Base-by-base conservation (phyloP, 805 yeast species). In the Phaffomyces antillensis region DNA sequence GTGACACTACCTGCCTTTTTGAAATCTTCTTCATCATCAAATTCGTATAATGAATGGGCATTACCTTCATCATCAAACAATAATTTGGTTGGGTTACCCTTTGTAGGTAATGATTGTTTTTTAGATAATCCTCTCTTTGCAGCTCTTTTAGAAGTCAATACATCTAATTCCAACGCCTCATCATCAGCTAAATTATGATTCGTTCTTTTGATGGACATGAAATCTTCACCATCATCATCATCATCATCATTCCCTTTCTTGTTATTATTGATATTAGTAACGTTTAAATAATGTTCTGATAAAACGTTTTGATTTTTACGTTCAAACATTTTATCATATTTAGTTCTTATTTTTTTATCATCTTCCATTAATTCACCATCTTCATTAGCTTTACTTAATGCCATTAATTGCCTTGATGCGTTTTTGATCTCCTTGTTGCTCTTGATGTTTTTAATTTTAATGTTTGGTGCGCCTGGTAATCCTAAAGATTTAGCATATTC, bases 311-410 rank as follows among this genome's bases (percentile, higher is more conserved):
- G 98, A 63, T 93, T 93, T 62, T 86, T 76, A 62, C 99, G 78
- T 62, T 88, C 95, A 66, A 93, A 93, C 96, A 93, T 90, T 50
- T 90, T 78, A 63, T 93, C 99, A 60, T 87, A 87, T 63, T 86
- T 91, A 15, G 97, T 93, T 58, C 89, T 77, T 2, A 80, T 83
- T 53, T 76, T 75, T 48, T 63, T 61, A 40, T 52, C 44, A 47
- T 56, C 52, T 39, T 45, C 48, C 1, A 64, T 71, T 17, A 68
- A 50, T 36, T 78, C 87, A 45, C 91, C 95, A 45, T 84, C 83
- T 8, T 78, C 85, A 51, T 75, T 73, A 0, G 76, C 65, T 51
- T 77, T 75, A 2, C 79, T 64, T 43, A 87, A 66, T 7, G 75
- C 72, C 39, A 76, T 55, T 51, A 90, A 65, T 52, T 81, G 80